Evolutionary conservation across 1,139 yeast species (phyloP).

Genomic region (Geotrichum carabidarum): DNA sequence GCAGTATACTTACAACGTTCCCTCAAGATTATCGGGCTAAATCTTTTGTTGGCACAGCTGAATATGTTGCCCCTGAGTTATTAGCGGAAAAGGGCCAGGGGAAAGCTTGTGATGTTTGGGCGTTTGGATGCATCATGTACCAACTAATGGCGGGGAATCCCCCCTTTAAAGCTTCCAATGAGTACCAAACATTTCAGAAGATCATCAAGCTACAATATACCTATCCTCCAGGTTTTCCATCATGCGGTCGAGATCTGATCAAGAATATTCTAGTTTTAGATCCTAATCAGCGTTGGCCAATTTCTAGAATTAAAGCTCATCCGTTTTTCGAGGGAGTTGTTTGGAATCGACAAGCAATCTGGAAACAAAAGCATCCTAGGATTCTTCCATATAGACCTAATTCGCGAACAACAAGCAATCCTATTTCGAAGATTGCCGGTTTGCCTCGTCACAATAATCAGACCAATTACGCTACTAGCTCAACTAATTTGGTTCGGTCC

Average conservation of each 20-base stretch:
- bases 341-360: constrained; percentile 63
- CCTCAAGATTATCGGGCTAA: constrained; percentile 64
- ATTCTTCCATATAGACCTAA: constrained; percentile 63
- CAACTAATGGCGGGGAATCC: constrained; percentile 94
- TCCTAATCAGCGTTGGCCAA: constrained; percentile 61
- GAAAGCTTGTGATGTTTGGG: constrained; percentile 91
- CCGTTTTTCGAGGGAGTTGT: constrained; percentile 63
- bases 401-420: constrained; percentile 26
- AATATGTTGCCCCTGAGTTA: constrained; percentile 87
- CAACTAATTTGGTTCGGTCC: constrained; percentile 12
- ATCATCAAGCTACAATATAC: constrained; percentile 79
- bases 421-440: constrained; percentile 5
- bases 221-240: constrained; percentile 73
- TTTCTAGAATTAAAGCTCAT: constrained; percentile 64
- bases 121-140: constrained; percentile 86
- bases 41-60: constrained; percentile 87
- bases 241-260: constrained; percentile 64
- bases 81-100: constrained; percentile 80
- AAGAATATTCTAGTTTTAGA: constrained; percentile 61
- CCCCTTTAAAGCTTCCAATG: constrained; percentile 94
- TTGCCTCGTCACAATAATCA: background rate
- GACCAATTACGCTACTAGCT: background rate
- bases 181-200: constrained; percentile 89
- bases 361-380: constrained; percentile 71
- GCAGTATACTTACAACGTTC: constrained; percentile 23